Evolutionary conservation across 768 basidiomycete species (phyloP), one percentile per base, ranked within the genome.

Genomic region (Rhodosporidiobolus odoratus): DNA sequence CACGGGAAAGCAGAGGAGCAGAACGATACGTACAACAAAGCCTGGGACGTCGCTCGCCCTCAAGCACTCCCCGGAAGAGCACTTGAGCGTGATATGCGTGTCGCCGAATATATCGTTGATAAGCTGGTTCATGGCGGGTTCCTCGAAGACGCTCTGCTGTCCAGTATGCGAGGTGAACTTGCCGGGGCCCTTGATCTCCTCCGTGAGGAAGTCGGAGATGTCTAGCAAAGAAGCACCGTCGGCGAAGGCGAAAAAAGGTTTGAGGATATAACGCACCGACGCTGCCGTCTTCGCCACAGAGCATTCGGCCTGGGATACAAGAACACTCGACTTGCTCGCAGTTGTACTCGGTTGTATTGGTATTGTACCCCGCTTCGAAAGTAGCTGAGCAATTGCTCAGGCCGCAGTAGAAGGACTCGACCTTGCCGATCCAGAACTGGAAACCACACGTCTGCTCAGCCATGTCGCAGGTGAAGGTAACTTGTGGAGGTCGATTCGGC

Each of bases 381-480:
- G 78, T 77, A 10, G 86, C 86, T 5, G 77, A 79, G 78, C 96
- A 98, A 25, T 84, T 78, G 52, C 89, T 84, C 63, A 99, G 84
- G 16, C 86, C 86, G 80, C 96, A 99, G 80, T 96, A 97, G 80
- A 99, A 98, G 0, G 92, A 94, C 79, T 99, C 95, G 65, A 92
- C 85, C 75, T 90, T 84, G 10, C 89, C 92, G 15, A 92, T 91
- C 96, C 96, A 99, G 82, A 99, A 99, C 80, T 99, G 94, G 84
- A 99, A 99, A 32, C 87, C 86, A 78, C 96, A 99, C 1, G 86
- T 85, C 7, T 81, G 81, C 19, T 83, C 81, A 2, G 78, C 68
- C 27, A 81, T 84, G 67, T 90, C 87, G 81, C 96, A 99, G 73
- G 89, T 88, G 80, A 99, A 99, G 1, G 96, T 98, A 3, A 97